Evolutionary conservation across 441 rosid species (phyloP).

Genomic region (Croton laevigatus): DNA sequence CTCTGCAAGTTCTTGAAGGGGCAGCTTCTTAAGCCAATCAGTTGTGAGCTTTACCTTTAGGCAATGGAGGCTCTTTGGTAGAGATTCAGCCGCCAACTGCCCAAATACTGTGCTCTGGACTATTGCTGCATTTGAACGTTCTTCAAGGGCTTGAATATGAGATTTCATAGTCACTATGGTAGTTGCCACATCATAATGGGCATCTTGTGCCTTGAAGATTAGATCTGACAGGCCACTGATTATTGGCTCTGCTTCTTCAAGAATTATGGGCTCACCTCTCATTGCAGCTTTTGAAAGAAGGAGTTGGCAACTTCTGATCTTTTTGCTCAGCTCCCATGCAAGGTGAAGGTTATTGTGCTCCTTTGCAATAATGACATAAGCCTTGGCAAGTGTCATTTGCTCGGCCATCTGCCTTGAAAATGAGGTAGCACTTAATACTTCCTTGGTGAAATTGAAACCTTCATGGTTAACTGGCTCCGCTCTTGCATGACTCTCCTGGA

Average conservation of each 20-base stretch:
- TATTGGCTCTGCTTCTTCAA: conserved; percentile 72
- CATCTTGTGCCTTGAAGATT: conserved; percentile 81
- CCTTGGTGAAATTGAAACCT: conserved; percentile 62
- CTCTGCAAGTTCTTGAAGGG: conserved; percentile 54
- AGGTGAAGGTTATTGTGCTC: conserved; percentile 86
- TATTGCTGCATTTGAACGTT: conserved; percentile 82
- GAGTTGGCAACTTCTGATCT: conserved; percentile 78
- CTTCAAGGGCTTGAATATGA: conserved; percentile 94
- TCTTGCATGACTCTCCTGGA: conserved; percentile 53
- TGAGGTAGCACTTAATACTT: conserved; percentile 64
- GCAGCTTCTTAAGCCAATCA: conserved; percentile 58
- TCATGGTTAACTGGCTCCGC: conserved; percentile 36
- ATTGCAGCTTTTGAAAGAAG: conserved; percentile 87
- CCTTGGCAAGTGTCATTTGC: conserved; percentile 94
- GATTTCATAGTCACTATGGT: conserved; percentile 83
- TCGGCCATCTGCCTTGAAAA: conserved; percentile 79
- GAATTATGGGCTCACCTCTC: conserved; percentile 63
- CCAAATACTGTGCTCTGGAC: conserved; percentile 80
- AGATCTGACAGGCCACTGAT: conserved; percentile 65
- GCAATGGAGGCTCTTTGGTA: conserved; percentile 84
- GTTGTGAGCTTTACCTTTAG: conserved; percentile 60
- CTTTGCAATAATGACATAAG: conserved; percentile 92
- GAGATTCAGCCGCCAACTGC: conserved; percentile 64
- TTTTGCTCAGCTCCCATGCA: conserved; percentile 88
- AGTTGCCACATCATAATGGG: conserved; percentile 89